A percentile compares a stretch with the other conserved stretches of the same genome.
Conservation (phyloP, 108 stramenopile species). For the Nitzschia palea region DNA sequence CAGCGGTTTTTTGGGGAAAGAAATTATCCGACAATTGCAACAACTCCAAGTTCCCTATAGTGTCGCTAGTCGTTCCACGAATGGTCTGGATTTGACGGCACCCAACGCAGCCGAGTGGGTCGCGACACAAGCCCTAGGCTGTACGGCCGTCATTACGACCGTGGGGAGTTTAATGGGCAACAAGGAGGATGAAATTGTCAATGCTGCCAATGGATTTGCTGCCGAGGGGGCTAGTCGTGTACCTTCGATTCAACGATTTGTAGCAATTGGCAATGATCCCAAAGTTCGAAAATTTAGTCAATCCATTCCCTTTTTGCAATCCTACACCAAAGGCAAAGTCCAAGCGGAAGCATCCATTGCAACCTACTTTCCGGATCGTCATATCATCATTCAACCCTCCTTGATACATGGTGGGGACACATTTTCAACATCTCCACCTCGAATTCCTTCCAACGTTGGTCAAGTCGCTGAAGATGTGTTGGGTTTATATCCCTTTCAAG, state of each 20-base stretch:
- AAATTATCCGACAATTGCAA: not conserved
- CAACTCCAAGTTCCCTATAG: not conserved
- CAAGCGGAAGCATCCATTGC: not conserved
- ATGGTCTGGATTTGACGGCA: not conserved
- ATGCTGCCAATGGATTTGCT: slow-evolving; percentile 5
- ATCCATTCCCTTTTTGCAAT: not conserved
- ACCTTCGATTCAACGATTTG: not conserved
- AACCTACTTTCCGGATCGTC: not conserved
- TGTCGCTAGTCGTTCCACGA: not conserved
- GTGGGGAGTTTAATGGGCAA: not conserved
- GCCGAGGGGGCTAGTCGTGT: not conserved
- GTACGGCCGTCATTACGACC: slow-evolving; percentile 5
- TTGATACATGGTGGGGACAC: not conserved
- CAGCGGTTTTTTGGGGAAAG: not conserved
- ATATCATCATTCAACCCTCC: not conserved
- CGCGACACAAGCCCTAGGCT: not conserved
- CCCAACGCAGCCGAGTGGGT: not conserved
- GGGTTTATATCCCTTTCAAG: slow-evolving; percentile 8
- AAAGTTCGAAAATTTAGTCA: not conserved
- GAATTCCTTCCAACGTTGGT: not conserved
- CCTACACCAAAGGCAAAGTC: slow-evolving; percentile 1
- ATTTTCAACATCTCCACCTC: not conserved
- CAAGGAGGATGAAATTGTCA: not conserved
- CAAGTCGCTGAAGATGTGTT: not conserved
- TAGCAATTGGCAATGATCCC: not conserved